Conservation (phyloP, 2,329 filamentous ascomycete species). For the Neofusicoccum umdonicola region DNA sequence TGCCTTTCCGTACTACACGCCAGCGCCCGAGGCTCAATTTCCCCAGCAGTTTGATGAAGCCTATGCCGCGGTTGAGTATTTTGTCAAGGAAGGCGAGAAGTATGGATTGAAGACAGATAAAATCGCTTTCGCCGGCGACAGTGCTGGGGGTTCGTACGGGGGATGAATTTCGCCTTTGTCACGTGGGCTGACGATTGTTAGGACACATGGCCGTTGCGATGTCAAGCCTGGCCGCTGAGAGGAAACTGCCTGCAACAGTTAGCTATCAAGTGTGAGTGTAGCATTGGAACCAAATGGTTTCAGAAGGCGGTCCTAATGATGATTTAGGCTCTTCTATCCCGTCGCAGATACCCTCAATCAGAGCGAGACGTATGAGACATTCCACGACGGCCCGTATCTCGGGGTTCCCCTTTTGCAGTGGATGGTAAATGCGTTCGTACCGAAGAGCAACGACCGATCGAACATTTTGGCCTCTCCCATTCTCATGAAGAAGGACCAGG, state of each 20-base stretch:
- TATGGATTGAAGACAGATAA: not conserved
- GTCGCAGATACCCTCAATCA: not conserved
- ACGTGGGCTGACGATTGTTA: not conserved
- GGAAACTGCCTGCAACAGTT: not conserved
- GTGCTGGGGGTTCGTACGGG: not conserved
- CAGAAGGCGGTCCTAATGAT: not conserved
- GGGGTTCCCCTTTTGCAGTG: not conserved
- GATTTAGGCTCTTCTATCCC: not conserved
- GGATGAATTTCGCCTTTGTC: not conserved
- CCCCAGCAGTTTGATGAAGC: slow-evolving; percentile 3
- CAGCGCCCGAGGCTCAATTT: slow-evolving; percentile 2
- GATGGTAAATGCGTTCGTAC: slow-evolving; percentile 8
- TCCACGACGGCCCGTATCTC: slow-evolving; percentile 3
- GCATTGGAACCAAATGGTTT: not conserved
- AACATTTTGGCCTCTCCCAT: not conserved
- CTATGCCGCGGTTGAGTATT: slow-evolving; percentile 1
- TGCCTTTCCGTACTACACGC: slow-evolving; percentile 1
- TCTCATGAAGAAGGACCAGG: not conserved
- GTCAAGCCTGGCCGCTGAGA: not conserved
- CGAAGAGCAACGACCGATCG: not conserved
- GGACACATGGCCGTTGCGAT: not conserved
- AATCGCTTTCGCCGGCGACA: slow-evolving; percentile 1
- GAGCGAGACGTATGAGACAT: not conserved
- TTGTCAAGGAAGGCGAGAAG: not conserved
- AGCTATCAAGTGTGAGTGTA: slow-evolving; percentile 1